These are phyloP conservation scores for Puccinia coronata DNA, from an alignment of 1,284 basidiomycete genomes.

Conservation along the genomic window DNA sequence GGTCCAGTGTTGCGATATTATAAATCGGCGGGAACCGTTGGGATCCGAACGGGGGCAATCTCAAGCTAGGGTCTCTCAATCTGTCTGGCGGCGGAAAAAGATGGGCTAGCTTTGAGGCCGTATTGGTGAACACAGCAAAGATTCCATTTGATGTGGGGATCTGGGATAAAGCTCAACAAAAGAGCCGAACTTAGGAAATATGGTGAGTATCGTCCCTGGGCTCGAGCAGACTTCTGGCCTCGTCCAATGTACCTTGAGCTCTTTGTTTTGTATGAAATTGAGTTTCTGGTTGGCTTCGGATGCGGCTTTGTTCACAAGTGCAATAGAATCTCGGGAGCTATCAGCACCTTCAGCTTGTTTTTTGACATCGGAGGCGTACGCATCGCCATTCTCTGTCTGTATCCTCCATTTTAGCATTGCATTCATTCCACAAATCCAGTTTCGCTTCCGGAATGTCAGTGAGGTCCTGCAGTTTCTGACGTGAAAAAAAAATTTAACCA, in stretches of 20 bases:
- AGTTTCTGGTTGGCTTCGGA: background rate
- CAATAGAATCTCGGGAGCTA: too few species aligned
- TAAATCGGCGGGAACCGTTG: constrained; percentile 3
- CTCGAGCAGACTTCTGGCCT: background rate
- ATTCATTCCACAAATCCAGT: too few species aligned
- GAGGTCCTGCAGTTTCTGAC: too few species aligned
- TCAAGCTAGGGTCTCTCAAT: constrained; percentile 1
- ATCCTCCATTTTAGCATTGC: too few species aligned
- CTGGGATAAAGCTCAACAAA: background rate
- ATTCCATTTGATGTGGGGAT: background rate
- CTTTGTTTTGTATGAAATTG: background rate
- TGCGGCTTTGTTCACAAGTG: too few species aligned
- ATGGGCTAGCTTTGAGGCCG: background rate
- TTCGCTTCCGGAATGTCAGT: too few species aligned
- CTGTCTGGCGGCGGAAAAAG: background rate
- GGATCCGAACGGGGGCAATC: background rate
- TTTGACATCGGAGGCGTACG: too few species aligned
- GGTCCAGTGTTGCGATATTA: constrained; percentile 15
- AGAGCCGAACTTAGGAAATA: background rate
- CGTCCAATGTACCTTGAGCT: constrained; percentile 13
- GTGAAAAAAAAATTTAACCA: too few species aligned
- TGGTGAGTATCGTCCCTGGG: background rate
- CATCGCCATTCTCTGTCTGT: too few species aligned
- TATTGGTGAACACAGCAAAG: constrained; percentile 11
- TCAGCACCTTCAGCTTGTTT: too few species aligned